Evolutionary conservation across 1,139 yeast species (phyloP), one percentile per base, ranked within the genome.

Genomic region (Magnusiomyces tetraspermus): DNA sequence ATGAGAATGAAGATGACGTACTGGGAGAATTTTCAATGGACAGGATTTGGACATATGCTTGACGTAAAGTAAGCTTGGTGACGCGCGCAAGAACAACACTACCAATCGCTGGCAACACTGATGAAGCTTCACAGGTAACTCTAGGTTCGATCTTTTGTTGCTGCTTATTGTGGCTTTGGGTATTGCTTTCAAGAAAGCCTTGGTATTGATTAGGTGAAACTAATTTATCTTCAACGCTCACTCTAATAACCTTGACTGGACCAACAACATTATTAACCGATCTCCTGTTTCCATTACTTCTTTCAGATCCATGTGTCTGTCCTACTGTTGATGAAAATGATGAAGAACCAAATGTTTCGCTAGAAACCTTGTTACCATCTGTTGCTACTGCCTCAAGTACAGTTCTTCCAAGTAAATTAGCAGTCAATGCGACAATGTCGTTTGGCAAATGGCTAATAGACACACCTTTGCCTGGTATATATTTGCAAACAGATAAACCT

Each of bases 61-160:
- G 94, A 57, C 78, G 79, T 24, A 76, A 71, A 19, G 78, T 75
- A 48, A 92, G 76, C 60, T 83, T 77, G 19, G 84, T 81, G 28
- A 92, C 85, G 52, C 82, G 75, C 0, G 88, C 89, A 26, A 92
- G 71, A 2, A 94, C 97, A 15, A 83, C 69, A 65, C 90, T 96
- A 45, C 87, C 85, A 58, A 88, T 96, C 58, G 80, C 80, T 2
- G 98, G 97, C 53, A 92, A 72, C 55, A 74, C 73, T 28, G 70
- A 69, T 49, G 63, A 61, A 22, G 67, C 60, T 1, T 65, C 58
- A n/a, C 66, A 58, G 3, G 66, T 64, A 11, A 60, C 59, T 11
- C 53, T n/a, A n/a, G n/a, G n/a, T n/a, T n/a, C n/a, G n/a, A n/a
- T n/a, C n/a, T n/a, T n/a, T n/a, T n/a, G n/a, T n/a, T n/a, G n/a